Evolutionary conservation across 495 filamentous ascomycete species (phyloP).

Genomic region (Talaromyces stipitatus): DNA sequence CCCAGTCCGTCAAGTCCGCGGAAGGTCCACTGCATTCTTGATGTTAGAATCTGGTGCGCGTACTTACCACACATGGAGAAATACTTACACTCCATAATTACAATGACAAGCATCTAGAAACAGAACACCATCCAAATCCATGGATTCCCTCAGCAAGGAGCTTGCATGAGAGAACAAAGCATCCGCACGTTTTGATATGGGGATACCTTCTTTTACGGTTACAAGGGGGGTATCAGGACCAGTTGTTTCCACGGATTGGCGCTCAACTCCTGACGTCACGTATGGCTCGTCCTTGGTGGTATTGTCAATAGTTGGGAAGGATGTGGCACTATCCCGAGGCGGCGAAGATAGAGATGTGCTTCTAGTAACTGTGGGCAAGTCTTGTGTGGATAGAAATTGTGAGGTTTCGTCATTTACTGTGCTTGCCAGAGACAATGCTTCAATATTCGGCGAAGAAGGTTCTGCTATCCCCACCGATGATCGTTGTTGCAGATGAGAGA

Average conservation of each 20-base stretch:
- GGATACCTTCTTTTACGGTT: neutral
- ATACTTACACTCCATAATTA: neutral
- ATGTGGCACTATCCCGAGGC: neutral
- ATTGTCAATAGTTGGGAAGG: neutral
- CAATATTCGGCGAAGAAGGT: neutral
- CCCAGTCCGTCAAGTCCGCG: neutral
- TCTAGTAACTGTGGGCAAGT: neutral
- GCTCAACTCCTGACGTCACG: neutral
- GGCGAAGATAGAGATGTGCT: neutral
- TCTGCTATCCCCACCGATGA: neutral
- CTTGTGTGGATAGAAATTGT: neutral
- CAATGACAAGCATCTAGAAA: conserved; percentile 28
- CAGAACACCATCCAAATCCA: conserved; percentile 35
- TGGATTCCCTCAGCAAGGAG: conserved; percentile 26
- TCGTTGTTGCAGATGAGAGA: neutral
- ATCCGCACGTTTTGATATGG: conserved; percentile 10
- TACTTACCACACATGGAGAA: no score
- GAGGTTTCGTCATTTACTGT: neutral
- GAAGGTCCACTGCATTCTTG: neutral
- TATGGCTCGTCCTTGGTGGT: neutral
- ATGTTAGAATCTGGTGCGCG: no score
- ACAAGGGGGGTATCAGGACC: neutral
- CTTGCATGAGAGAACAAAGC: conserved; percentile 30
- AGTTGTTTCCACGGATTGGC: neutral
- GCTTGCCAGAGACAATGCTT: neutral